Conservation (phyloP, 2,329 filamentous ascomycete species). For the Metarhizium humberi region DNA sequence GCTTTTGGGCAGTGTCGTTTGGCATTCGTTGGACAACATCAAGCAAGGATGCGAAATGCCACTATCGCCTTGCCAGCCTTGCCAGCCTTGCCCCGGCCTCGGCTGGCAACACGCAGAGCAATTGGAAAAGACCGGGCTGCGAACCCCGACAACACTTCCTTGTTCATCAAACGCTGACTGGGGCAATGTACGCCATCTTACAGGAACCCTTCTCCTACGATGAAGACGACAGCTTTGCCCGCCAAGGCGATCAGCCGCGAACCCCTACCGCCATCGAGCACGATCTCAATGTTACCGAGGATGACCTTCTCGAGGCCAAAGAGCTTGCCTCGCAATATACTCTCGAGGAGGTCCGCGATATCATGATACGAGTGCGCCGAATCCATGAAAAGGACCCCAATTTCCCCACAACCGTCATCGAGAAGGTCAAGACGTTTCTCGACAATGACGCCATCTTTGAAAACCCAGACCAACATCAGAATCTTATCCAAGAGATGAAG, state of each 20-base stretch:
- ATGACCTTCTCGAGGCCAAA: slow-evolving; percentile 35
- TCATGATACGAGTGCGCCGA: slow-evolving; percentile 30
- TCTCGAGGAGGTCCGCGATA: slow-evolving; percentile 32
- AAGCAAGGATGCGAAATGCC: not conserved
- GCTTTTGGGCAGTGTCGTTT: not conserved
- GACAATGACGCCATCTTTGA: slow-evolving; percentile 34
- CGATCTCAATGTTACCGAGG: slow-evolving; percentile 35
- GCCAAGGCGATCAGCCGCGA: slow-evolving; percentile 16
- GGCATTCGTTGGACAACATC: too few species aligned
- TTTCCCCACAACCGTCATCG: slow-evolving; percentile 28
- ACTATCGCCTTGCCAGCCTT: not conserved
- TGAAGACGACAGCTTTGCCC: slow-evolving; percentile 25
- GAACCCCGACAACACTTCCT: not conserved
- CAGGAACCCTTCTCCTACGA: slow-evolving; percentile 29
- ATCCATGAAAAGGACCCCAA: slow-evolving; percentile 35
- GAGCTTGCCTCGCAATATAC: slow-evolving; percentile 32
- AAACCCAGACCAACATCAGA: slow-evolving; percentile 36
- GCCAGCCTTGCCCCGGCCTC: not conserved
- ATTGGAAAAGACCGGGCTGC: not conserved
- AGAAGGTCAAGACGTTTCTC: slow-evolving; percentile 31
- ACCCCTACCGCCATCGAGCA: slow-evolving; percentile 20
- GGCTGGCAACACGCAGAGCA: not conserved
- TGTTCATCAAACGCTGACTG: not conserved
- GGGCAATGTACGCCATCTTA: not conserved
- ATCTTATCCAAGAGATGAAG: slow-evolving; percentile 44